Evolutionary conservation across 371 early-diverging fungal genomes (phyloP).

Genomic region (Entomophthora muscae): DNA sequence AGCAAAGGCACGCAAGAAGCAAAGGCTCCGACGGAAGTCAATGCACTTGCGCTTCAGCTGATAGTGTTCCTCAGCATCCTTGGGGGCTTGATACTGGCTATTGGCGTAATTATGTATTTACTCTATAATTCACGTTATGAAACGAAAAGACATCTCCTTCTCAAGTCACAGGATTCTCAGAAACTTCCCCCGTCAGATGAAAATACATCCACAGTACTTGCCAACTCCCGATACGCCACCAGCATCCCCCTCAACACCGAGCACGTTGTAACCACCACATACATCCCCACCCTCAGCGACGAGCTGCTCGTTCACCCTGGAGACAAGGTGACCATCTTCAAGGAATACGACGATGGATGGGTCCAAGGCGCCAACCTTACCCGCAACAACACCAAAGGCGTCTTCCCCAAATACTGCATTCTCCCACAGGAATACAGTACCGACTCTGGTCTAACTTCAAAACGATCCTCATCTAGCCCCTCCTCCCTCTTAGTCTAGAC

Average conservation of each 20-base stretch:
- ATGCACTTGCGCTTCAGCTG: neutral
- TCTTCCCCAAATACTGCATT: constrained; percentile 42
- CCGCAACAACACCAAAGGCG: constrained; percentile 32
- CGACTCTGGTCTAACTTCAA: neutral
- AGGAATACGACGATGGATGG: constrained; percentile 56
- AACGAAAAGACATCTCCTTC: neutral
- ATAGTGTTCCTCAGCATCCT: neutral
- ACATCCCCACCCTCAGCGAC: constrained; percentile 41
- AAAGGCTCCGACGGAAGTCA: neutral
- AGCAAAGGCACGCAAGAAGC: neutral
- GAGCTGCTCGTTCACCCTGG: constrained; percentile 42
- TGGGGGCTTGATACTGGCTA: neutral
- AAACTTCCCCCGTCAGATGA: neutral
- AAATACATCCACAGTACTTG: neutral
- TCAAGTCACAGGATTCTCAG: neutral
- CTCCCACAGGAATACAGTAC: neutral
- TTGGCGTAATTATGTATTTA: neutral
- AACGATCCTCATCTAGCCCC: neutral
- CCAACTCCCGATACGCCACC: neutral
- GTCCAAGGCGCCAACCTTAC: constrained; percentile 39
- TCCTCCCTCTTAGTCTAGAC: no score
- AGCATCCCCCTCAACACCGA: neutral
- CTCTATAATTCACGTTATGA: neutral
- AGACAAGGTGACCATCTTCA: constrained; percentile 36
- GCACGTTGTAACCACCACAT: constrained; percentile 26